A percentile compares a stretch with the other conserved stretches of the same genome.
Conservation (phyloP, 108 stramenopile species). For the Schizochytrium sp. region DNA sequence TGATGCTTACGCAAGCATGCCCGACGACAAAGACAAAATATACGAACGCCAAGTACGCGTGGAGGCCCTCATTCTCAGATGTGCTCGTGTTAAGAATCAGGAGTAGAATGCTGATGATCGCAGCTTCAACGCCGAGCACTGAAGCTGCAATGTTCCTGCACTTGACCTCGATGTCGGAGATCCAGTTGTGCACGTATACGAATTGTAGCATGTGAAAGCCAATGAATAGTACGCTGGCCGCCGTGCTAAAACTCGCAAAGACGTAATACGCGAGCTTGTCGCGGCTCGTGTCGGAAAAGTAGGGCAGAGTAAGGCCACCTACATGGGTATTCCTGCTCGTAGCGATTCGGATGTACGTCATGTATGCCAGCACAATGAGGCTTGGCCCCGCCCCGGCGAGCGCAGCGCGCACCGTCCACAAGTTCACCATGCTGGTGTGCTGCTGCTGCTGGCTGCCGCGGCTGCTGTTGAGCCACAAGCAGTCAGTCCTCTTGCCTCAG, state of each 20-base stretch:
- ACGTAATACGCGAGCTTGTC: neutral
- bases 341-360: neutral
- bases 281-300: neutral
- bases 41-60: neutral
- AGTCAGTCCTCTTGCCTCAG: too few relatives aligned
- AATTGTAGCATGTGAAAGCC: neutral
- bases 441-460: too few relatives aligned
- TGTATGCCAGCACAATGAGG: neutral
- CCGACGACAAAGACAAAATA: neutral
- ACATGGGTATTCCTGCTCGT: neutral
- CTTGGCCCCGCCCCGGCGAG: neutral
- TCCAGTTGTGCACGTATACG: neutral
- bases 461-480: too few relatives aligned
- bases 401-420: neutral
- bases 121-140: neutral
- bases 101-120: neutral
- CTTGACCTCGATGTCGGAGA: neutral
- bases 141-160: neutral
- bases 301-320: neutral
- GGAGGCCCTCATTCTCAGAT: neutral
- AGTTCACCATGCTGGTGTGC: too few relatives aligned
- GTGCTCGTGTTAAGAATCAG: neutral
- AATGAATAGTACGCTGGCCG: neutral
- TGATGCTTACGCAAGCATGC: neutral
- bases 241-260: neutral